A percentile compares a stretch with the other conserved stretches of the same genome.
These are phyloP conservation scores for Aspergillus piperis DNA, from an alignment of 2,329 filamentous ascomycete genomes.

Conservation along the genomic window DNA sequence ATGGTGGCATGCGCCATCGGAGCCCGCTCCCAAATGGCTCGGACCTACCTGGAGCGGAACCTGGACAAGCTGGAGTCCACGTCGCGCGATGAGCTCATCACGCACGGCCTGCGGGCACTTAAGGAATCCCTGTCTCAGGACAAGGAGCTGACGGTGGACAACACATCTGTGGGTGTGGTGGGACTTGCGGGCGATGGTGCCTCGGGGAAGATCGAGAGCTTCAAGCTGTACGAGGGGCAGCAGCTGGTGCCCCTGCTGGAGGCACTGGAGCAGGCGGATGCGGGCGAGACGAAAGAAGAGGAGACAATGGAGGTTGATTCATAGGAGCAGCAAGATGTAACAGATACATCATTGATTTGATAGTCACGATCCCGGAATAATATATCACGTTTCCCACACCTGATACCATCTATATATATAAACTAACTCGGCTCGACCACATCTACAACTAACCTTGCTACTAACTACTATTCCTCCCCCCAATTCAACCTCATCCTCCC, in stretches of 20 bases:
- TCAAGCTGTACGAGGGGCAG: constrained; percentile 87
- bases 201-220: constrained; percentile 68
- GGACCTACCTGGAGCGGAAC: constrained; percentile 94
- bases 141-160: constrained; percentile 95
- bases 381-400: constrained; percentile 5
- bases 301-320: constrained; percentile 61
- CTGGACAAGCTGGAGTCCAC: constrained; percentile 77
- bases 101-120: constrained; percentile 84
- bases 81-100: constrained; percentile 80
- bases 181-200: constrained; percentile 60
- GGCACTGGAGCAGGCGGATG: constrained; percentile 55
- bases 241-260: constrained; percentile 86
- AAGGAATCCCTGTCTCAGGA: constrained; percentile 97
- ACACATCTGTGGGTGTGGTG: constrained; percentile 87
- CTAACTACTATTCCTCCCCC: constrained; percentile 59
- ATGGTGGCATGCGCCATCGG: constrained; percentile 97
- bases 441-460: too few species aligned
- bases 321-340: constrained; percentile 30
- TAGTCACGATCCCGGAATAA: constrained; percentile 15
- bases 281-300: constrained; percentile 41
- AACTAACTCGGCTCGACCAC: too few species aligned
- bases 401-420: constrained; percentile 50
- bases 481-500: constrained; percentile 81
- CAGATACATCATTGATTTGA: constrained; percentile 1
- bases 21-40: constrained; percentile 92